Evolutionary conservation across 345 rosid species (phyloP), one percentile per base, ranked within the genome.

Genomic region (Litchi chinensis): DNA sequence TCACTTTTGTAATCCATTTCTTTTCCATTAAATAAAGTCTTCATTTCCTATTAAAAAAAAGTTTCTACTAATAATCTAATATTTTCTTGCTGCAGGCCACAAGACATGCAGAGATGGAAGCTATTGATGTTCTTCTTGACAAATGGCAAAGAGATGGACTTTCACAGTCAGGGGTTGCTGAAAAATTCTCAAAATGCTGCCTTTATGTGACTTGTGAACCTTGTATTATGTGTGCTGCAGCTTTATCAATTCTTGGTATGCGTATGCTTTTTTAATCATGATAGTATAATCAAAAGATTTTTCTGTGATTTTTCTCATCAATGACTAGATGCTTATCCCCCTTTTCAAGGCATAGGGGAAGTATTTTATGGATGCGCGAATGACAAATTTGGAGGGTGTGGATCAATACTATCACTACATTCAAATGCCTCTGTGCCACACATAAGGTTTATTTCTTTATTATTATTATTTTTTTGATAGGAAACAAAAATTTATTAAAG

Each of bases 21-120:
- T 32, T 32, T 32, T 32, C 37, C 2, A 32, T 32, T 3, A 32
- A 32, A 32, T 32, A 32, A 32, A 32, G 37, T 32, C 3, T 32
- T 32, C 4, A 3, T 32, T 32, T 32, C 37, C 37, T 32, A 32
- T 32, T 1, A 32, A 32, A 32, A 32, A 32, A 32, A 3, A 32
- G 37, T 32, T 32, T 32, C 37, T 32, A 46, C 9, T 12, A 22
- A 39, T n/a, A 22, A 44, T 52, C 9, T 12, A 22, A 39, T n/a
- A 22, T 70, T 52, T 74, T 24, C n/a, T 37, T 44, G 41, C 39
- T 44, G 26, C 62, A 46, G 43, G 99, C 97, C 44, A 87, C 95
- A 39, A 94, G 94, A 83, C 97, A 96, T 89, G 98, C 97, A 11
- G 98, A 94, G 88, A 96, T 93, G 97, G 98, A 96, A 79, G 97